Percentiles rank a stretch among this genome's conserved stretches.
phyloP scores from a whole-genome alignment of 2,329 filamentous ascomycete genomes.

The Penicillium sp. region DNA sequence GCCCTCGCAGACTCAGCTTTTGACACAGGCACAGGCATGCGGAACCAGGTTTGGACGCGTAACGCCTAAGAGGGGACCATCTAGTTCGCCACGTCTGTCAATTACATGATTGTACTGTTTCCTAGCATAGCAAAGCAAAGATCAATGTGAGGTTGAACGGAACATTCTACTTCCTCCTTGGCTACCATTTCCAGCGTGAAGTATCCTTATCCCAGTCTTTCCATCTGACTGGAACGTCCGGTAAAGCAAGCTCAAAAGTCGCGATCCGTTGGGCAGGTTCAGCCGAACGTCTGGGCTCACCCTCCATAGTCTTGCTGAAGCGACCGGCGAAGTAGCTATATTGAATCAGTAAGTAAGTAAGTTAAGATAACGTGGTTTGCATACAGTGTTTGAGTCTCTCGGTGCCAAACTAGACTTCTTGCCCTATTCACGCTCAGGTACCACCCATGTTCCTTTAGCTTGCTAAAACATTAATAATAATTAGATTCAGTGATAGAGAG shows the following conservation, averaged over 20 bases:
- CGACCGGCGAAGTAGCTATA: not conserved
- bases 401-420: not conserved
- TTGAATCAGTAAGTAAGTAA: not conserved
- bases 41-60: no score
- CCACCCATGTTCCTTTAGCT: not conserved
- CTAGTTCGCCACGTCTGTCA: not conserved
- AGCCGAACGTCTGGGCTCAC: not conserved
- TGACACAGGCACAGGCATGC: no score
- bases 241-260: not conserved
- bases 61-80: no score
- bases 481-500: not conserved
- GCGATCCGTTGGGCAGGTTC: not conserved
- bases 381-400: not conserved
- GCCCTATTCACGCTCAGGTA: not conserved
- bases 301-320: not conserved
- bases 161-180: not conserved
- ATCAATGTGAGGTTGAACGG: not conserved
- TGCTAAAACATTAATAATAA: not conserved
- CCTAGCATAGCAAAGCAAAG: not conserved
- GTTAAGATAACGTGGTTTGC: not conserved
- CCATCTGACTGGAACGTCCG: not conserved
- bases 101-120: not conserved
- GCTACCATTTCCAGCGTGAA: not conserved
- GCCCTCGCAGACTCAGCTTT: no score
- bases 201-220: not conserved